Conservation (phyloP, 2,329 filamentous ascomycete species). For the Aspergillus luchuensis region DNA sequence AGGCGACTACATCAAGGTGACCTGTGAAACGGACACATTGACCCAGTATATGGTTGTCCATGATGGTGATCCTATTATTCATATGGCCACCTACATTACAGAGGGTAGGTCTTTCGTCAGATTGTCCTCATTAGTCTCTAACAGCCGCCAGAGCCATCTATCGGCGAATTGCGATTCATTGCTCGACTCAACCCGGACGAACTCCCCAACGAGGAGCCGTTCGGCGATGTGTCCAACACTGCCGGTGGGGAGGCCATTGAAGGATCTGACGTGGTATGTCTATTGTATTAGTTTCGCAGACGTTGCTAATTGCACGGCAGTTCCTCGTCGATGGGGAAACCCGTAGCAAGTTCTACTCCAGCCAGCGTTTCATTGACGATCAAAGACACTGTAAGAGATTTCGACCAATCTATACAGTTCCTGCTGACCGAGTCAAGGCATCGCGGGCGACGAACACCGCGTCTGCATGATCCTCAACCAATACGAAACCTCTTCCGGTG, state of each 20-base stretch:
- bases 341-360: constrained; percentile 70
- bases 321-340: constrained; percentile 64
- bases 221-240: constrained; percentile 59
- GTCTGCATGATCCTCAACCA: constrained; percentile 62
- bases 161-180: constrained; percentile 67
- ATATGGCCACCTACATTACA: constrained; percentile 64
- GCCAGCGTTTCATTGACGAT: constrained; percentile 70
- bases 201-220: constrained; percentile 57
- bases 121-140: background rate
- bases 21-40: constrained; percentile 60
- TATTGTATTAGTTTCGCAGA: background rate
- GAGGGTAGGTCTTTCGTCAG: constrained; percentile 30
- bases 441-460: constrained; percentile 49
- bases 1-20: constrained; percentile 61
- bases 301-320: constrained; percentile 5
- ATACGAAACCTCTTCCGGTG: constrained; percentile 65
- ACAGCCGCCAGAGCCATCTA: constrained; percentile 46
- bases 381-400: constrained; percentile 56
- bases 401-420: background rate
- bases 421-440: constrained; percentile 22
- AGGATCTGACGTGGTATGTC: constrained; percentile 54
- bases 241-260: constrained; percentile 58
- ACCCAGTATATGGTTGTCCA: constrained; percentile 66
- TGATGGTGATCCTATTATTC: constrained; percentile 62
- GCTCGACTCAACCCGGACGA: constrained; percentile 58